Percentiles rank a stretch among this genome's conserved stretches.
phyloP scores from a whole-genome alignment of 108 stramenopile species.

The Stephanodiscus triporus region DNA sequence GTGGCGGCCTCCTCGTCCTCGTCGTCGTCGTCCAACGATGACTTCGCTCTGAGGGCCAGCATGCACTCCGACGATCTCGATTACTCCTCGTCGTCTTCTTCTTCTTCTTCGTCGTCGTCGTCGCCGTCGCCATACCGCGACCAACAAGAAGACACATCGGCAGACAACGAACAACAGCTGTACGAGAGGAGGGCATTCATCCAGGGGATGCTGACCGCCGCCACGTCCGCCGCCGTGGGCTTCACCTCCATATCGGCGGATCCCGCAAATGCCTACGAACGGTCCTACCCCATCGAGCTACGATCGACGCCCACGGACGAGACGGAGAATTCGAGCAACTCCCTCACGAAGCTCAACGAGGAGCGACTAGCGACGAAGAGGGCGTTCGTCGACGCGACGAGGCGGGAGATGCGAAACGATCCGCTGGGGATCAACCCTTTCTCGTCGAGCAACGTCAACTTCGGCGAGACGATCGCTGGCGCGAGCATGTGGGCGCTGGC shows the following conservation, averaged over 20 bases:
- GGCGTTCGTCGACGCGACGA: constrained; percentile 22
- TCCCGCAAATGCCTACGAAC: constrained; percentile 56
- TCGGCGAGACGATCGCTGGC: constrained; percentile 49
- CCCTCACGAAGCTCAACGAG: constrained; percentile 34
- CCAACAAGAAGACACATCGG: neutral
- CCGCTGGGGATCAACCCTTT: constrained; percentile 31
- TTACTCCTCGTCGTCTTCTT: neutral
- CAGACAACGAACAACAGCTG: neutral
- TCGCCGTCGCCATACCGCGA: neutral
- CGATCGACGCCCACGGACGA: constrained; percentile 16
- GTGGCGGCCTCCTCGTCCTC: neutral
- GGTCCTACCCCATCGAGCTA: constrained; percentile 61
- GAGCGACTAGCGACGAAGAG: constrained; percentile 43
- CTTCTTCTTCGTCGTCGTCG: neutral
- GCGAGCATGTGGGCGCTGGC: constrained; percentile 67
- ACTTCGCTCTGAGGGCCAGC: neutral
- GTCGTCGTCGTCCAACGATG: neutral
- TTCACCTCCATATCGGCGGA: neutral
- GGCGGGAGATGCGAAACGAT: constrained; percentile 37
- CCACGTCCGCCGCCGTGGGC: constrained; percentile 13
- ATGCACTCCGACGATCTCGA: neutral
- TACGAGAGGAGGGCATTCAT: constrained; percentile 29
- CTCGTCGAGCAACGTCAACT: constrained; percentile 2
- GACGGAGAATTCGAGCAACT: constrained; percentile 42
- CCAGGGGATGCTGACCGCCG: constrained; percentile 16